These are phyloP conservation scores for Sorghum bicolor DNA, from an alignment of 176 grass and related monocot species.

Conservation along the genomic window DNA sequence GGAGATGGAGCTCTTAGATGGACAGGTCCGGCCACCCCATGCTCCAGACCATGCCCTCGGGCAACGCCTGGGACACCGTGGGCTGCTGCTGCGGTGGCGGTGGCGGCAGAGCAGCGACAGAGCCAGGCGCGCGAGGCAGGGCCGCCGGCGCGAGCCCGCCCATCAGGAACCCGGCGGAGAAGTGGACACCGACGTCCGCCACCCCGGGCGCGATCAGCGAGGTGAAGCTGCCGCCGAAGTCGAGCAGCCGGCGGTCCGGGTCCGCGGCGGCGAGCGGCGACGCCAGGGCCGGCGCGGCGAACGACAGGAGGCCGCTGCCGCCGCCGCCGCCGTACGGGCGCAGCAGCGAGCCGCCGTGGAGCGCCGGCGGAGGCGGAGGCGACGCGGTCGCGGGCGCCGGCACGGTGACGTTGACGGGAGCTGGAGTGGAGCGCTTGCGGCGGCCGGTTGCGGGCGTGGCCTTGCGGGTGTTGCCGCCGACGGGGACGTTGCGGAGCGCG, in stretches of 20 bases:
- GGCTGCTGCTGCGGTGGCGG: not conserved
- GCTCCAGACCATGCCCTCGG: constrained; percentile 33
- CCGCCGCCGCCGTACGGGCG: not conserved
- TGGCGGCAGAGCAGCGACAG: not conserved
- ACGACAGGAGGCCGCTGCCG: not conserved
- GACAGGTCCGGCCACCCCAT: constrained; percentile 58
- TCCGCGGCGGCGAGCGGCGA: not conserved
- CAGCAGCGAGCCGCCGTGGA: not conserved
- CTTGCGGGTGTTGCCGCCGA: constrained; percentile 63
- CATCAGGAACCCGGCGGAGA: constrained; percentile 7
- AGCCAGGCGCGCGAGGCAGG: not conserved
- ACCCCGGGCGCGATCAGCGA: constrained; percentile 34
- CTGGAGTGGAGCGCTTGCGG: constrained; percentile 1
- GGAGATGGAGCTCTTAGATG: constrained; percentile 12
- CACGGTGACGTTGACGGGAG: too few species aligned
- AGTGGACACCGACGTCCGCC: not conserved
- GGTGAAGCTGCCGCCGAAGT: constrained; percentile 57
- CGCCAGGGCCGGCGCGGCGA: not conserved
- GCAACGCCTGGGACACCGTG: constrained; percentile 25
- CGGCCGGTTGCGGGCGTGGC: not conserved
- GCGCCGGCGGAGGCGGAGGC: not conserved
- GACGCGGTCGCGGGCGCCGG: not conserved
- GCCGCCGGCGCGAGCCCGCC: not conserved
- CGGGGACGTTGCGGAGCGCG: constrained; percentile 63
- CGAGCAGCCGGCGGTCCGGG: constrained; percentile 42